These are phyloP conservation scores for Westerdykella aurantiaca DNA, from an alignment of 2,329 filamentous ascomycete species.

Conservation along the genomic window DNA sequence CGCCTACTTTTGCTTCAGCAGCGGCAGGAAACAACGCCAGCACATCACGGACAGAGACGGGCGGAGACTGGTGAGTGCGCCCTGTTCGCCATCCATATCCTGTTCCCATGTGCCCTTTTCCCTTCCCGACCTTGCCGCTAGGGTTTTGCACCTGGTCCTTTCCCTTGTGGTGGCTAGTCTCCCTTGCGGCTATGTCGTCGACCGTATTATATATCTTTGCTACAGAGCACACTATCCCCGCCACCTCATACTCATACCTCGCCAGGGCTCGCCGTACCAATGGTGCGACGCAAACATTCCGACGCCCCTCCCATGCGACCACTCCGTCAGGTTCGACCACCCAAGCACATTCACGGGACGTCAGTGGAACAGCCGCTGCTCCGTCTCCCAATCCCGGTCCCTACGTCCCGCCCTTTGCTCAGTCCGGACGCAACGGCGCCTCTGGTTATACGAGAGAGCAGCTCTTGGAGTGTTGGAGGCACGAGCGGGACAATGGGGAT, in stretches of 20 bases:
- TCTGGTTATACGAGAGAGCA: constrained; percentile 70
- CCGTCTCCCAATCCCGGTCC: constrained; percentile 42
- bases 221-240: constrained; percentile 8
- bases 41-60: constrained; percentile 40
- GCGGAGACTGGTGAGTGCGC: constrained; percentile 43
- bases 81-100: constrained; percentile 1
- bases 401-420: constrained; percentile 59
- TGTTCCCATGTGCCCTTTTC: not conserved
- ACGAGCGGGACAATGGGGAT: constrained; percentile 49
- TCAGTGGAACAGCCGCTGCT: constrained; percentile 18
- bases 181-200: constrained; percentile 7
- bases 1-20: constrained; percentile 48
- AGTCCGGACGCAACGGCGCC: constrained; percentile 53
- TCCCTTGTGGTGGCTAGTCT: constrained; percentile 3
- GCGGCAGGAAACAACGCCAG: constrained; percentile 42
- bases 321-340: constrained; percentile 42
- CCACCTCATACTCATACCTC: constrained; percentile 15
- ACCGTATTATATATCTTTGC: constrained; percentile 5
- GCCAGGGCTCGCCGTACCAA: constrained; percentile 59
- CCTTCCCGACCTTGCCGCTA: not conserved
- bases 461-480: constrained; percentile 66
- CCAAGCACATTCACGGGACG: constrained; percentile 28
- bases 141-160: constrained; percentile 3
- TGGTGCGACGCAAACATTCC: constrained; percentile 62
- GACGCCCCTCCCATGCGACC: constrained; percentile 56